phyloP scores from a whole-genome alignment of 2,329 filamentous ascomycete genomes.

The Fusarium robinianum region DNA sequence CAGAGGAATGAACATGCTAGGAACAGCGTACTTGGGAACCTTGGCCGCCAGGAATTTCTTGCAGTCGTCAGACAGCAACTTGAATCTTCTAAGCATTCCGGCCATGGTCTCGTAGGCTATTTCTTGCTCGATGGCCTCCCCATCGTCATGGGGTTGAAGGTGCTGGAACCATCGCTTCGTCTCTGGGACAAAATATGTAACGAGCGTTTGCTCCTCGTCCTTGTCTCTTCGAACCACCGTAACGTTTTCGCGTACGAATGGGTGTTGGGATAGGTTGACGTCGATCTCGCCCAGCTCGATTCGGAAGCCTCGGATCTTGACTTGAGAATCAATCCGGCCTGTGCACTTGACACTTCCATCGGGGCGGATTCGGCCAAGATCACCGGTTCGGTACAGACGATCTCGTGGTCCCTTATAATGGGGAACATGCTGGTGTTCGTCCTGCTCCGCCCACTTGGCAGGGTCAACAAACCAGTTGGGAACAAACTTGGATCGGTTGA shows the following conservation, averaged over 20 bases:
- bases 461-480: conserved; percentile 71
- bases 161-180: conserved; percentile 71
- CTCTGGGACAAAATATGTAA: conserved; percentile 83
- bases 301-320: conserved; percentile 95
- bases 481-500: conserved; percentile 89
- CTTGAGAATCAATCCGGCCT: conserved; percentile 83
- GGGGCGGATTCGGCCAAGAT: conserved; percentile 67
- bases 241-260: conserved; percentile 79
- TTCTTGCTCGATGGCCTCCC: not conserved
- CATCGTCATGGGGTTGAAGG: conserved; percentile 57
- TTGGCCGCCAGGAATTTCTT: conserved; percentile 42
- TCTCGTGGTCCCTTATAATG: conserved; percentile 81
- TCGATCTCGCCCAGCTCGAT: conserved; percentile 97
- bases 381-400: conserved; percentile 84
- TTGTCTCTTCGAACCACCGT: conserved; percentile 67
- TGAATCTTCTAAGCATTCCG: conserved; percentile 47
- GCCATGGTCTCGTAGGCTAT: conserved; percentile 7
- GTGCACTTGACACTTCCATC: conserved; percentile 74
- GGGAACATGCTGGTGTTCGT: conserved; percentile 71
- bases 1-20: conserved; percentile 31
- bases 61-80: conserved; percentile 44
- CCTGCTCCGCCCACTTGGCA: conserved; percentile 58
- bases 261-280: conserved; percentile 74
- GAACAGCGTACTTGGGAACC: conserved; percentile 33
- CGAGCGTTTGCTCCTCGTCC: conserved; percentile 74